phyloP scores from a whole-genome alignment of 805 yeast species.

The Candida oleophila region DNA sequence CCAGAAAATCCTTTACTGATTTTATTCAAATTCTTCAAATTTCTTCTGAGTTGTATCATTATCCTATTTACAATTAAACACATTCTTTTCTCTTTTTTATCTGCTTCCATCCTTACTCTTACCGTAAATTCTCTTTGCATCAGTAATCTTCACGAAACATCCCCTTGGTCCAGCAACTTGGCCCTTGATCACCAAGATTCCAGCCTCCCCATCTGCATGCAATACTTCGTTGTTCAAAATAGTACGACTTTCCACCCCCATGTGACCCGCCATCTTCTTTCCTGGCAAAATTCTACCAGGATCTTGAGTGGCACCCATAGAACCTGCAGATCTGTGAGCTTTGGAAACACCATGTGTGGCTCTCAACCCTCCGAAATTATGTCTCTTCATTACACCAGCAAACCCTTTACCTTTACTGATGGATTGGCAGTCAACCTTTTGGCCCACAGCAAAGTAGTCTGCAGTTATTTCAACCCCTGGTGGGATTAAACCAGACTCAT shows the following conservation, averaged over 20 bases:
- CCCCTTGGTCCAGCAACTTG: constrained; percentile 89
- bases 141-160: constrained; percentile 69
- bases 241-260: constrained; percentile 80
- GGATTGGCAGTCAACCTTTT: constrained; percentile 77
- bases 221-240: constrained; percentile 73
- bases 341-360: constrained; percentile 96
- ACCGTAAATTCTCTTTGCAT: constrained; percentile 62
- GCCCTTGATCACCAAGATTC: constrained; percentile 82
- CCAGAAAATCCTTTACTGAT: too few species aligned
- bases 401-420: constrained; percentile 92
- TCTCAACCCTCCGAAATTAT: constrained; percentile 81
- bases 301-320: constrained; percentile 91
- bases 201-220: constrained; percentile 77
- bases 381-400: constrained; percentile 97
- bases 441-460: constrained; percentile 81
- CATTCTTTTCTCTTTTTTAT: neutral
- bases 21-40: neutral
- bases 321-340: constrained; percentile 95
- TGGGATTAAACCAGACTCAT: constrained; percentile 62
- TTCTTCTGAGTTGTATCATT: neutral
- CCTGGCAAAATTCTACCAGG: constrained; percentile 98
- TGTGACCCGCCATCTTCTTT: constrained; percentile 96
- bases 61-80: constrained; percentile 4
- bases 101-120: constrained; percentile 17
- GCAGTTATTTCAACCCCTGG: constrained; percentile 79